Conservation (phyloP, 768 basidiomycete species). For the Candolleomyces aberdarensis region DNA sequence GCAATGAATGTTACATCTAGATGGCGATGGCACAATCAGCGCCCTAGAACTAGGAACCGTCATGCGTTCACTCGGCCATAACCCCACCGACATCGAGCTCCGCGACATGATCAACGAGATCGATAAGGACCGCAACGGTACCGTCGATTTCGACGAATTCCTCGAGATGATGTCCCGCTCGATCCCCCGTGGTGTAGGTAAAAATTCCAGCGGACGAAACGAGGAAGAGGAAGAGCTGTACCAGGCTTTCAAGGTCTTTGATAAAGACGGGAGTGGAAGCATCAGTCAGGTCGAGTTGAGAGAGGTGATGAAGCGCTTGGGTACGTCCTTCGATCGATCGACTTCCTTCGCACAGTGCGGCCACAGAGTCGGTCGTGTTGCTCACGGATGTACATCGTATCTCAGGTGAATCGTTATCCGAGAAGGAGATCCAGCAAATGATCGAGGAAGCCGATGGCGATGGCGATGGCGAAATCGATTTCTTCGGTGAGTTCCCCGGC, state of each 20-base stretch:
- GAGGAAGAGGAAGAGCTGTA: conserved; percentile 84
- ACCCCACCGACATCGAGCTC: conserved; percentile 42
- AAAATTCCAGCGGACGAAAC: neutral
- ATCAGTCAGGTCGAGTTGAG: conserved; percentile 85
- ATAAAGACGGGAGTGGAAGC: conserved; percentile 92
- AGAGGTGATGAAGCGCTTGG: conserved; percentile 89
- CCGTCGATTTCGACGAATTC: conserved; percentile 46
- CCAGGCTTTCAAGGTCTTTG: conserved; percentile 96
- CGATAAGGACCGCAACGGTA: conserved; percentile 41
- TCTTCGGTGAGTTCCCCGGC: conserved; percentile 47
- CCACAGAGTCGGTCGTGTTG: neutral
- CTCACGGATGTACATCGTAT: conserved; percentile 24
- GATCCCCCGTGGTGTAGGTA: too few relatives aligned
- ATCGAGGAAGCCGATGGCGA: conserved; percentile 86
- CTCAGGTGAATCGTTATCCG: conserved; percentile 64
- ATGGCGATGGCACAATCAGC: conserved; percentile 48
- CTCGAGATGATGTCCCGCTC: conserved; percentile 38
- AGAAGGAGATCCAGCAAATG: conserved; percentile 84
- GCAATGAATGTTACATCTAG: conserved; percentile 20
- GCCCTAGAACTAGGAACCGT: conserved; percentile 42
- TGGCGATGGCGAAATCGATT: conserved; percentile 84
- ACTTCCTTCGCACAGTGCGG: neutral
- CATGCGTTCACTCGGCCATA: conserved; percentile 45
- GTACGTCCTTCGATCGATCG: conserved; percentile 29
- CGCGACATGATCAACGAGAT: conserved; percentile 43